phyloP scores from a whole-genome alignment of 306 rosid genomes.

The Cicer bijugum region DNA sequence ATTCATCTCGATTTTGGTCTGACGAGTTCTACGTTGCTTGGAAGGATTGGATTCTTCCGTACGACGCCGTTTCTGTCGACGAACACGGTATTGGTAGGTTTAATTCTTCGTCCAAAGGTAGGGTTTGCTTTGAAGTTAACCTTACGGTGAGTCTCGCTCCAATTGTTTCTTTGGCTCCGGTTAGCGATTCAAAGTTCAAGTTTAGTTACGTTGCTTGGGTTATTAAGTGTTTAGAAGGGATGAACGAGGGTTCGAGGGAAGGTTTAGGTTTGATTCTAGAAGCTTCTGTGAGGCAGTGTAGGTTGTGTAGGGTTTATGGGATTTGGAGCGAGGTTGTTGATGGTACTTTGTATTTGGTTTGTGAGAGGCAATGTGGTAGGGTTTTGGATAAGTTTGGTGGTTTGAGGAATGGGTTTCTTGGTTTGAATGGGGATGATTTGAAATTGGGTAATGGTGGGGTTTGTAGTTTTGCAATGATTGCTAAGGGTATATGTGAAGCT shows the following conservation, averaged over 20 bases:
- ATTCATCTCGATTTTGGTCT: conserved; percentile 63
- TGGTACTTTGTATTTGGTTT: conserved; percentile 66
- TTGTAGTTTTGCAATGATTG: conserved; percentile 56
- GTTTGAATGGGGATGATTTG: conserved; percentile 44
- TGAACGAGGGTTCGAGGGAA: conserved; percentile 64
- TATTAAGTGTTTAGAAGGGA: conserved; percentile 67
- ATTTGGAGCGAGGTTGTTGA: conserved; percentile 74
- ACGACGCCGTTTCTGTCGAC: conserved; percentile 55
- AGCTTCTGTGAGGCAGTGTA: conserved; percentile 57
- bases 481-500: conserved; percentile 63
- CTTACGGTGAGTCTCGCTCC: conserved; percentile 58
- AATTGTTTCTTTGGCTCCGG: conserved; percentile 48
- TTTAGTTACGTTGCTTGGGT: conserved; percentile 60
- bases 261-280: conserved; percentile 64
- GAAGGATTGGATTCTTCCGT: conserved; percentile 71
- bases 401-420: conserved; percentile 48
- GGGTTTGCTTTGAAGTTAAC: conserved; percentile 51
- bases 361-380: conserved; percentile 51
- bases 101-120: conserved; percentile 44
- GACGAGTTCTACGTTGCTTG: conserved; percentile 67
- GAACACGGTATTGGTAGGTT: conserved; percentile 38
- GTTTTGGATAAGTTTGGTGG: conserved; percentile 51
- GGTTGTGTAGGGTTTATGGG: conserved; percentile 65
- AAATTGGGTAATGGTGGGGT: conserved; percentile 48
- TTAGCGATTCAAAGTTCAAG: conserved; percentile 44